These are phyloP conservation scores for Alternaria sp. DNA, from an alignment of 2,329 filamentous ascomycete species.

Conservation along the genomic window DNA sequence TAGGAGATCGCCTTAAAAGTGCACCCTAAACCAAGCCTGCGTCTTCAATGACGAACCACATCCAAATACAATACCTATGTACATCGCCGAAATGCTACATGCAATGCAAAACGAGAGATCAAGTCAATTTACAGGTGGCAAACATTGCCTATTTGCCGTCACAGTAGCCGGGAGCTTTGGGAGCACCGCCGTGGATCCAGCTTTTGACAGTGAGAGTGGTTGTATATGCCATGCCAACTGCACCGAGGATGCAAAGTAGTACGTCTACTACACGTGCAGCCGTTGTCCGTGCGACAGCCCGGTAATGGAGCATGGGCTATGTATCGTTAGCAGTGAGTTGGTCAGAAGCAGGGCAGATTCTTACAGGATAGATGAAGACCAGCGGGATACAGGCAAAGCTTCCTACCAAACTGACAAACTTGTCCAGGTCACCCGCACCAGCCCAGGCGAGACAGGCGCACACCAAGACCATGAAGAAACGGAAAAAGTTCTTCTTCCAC, in stretches of 20 bases:
- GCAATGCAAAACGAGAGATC: slow-evolving; percentile 4
- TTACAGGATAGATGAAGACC: slow-evolving; percentile 96
- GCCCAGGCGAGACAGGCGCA: slow-evolving; percentile 91
- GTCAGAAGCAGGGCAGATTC: slow-evolving; percentile 50
- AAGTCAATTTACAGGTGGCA: not conserved
- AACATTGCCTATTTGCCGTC: slow-evolving; percentile 52
- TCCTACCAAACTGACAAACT: slow-evolving; percentile 94
- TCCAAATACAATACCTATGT: slow-evolving; percentile 7
- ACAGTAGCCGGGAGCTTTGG: slow-evolving; percentile 69
- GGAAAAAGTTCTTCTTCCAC: slow-evolving; percentile 98
- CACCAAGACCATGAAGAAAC: slow-evolving; percentile 88
- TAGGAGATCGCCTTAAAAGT: slow-evolving; percentile 1
- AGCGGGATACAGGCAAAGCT: slow-evolving; percentile 98
- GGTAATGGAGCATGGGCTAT: slow-evolving; percentile 89
- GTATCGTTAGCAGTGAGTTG: slow-evolving; percentile 42
- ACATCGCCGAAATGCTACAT: slow-evolving; percentile 24
- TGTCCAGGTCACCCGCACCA: slow-evolving; percentile 91
- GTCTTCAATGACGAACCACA: slow-evolving; percentile 5
- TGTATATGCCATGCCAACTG: slow-evolving; percentile 90
- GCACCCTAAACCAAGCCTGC: not conserved
- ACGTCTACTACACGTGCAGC: slow-evolving; percentile 77
- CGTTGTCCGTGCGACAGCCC: slow-evolving; percentile 74
- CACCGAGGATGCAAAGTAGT: slow-evolving; percentile 78
- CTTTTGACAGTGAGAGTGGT: slow-evolving; percentile 85
- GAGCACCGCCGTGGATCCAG: slow-evolving; percentile 73